These are phyloP conservation scores for Tripidium arundinaceum DNA, from an alignment of 202 grass and related monocot genomes.

Conservation along the genomic window DNA sequence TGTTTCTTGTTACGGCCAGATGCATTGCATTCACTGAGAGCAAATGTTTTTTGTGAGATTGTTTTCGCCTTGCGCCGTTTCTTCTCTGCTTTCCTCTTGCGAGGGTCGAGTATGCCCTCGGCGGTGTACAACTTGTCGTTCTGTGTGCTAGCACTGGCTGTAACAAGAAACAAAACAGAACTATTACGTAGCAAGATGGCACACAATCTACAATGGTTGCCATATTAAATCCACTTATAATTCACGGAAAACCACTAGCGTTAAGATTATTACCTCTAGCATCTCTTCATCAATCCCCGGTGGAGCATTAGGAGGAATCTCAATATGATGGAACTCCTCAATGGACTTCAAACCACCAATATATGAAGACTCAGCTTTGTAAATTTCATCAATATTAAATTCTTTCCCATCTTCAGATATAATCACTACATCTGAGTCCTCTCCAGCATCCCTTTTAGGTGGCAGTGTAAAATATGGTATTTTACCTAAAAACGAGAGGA, in stretches of 20 bases:
- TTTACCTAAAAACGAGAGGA: conserved; percentile 55
- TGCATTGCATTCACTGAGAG: neutral
- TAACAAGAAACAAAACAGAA: neutral
- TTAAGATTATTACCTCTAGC: conserved; percentile 44
- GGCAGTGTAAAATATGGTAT: conserved; percentile 93
- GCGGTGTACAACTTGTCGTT: conserved; percentile 69
- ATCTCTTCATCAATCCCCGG: conserved; percentile 76
- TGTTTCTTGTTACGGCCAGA: neutral
- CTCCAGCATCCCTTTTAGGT: conserved; percentile 47
- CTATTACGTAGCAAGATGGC: neutral
- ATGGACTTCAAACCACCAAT: conserved; percentile 67
- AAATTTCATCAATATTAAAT: conserved; percentile 82
- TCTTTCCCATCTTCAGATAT: conserved; percentile 69
- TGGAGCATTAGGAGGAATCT: conserved; percentile 75
- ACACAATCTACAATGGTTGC: neutral
- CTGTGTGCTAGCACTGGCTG: conserved; percentile 36
- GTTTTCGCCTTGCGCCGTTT: conserved; percentile 47
- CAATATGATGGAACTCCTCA: conserved; percentile 76
- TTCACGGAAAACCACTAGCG: neutral
- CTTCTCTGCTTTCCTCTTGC: conserved; percentile 75
- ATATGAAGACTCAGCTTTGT: conserved; percentile 73
- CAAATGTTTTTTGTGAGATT: neutral
- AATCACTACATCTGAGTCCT: conserved; percentile 52
- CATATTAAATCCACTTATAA: conserved; percentile 3
- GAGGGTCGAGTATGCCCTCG: conserved; percentile 75